Conservation (phyloP, 1,139 yeast genomes). For the Kurtzmaniella quercitrusa region DNA sequence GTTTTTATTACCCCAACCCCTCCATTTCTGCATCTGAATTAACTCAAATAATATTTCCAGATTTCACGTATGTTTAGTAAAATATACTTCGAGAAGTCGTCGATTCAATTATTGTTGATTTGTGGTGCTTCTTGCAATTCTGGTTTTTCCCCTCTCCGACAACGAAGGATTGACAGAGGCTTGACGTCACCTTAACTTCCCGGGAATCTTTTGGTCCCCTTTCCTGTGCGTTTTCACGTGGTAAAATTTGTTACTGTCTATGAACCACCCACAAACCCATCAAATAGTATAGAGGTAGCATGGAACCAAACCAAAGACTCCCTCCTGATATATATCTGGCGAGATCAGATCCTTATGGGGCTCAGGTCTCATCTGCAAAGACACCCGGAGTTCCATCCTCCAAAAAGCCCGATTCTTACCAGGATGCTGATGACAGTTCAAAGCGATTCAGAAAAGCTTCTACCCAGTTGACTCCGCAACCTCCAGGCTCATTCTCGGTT, state of each 20-base stretch:
- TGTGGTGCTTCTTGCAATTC: too few relatives aligned
- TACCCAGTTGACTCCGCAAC: not conserved
- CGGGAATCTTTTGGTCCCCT: not conserved
- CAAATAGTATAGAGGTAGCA: too few relatives aligned
- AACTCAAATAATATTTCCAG: too few relatives aligned
- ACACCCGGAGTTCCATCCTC: not conserved
- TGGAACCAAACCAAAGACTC: not conserved
- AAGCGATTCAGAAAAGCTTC: not conserved
- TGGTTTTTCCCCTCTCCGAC: too few relatives aligned
- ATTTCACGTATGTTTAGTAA: too few relatives aligned
- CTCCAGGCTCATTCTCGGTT: not conserved
- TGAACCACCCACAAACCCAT: not conserved
- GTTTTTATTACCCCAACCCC: not conserved
- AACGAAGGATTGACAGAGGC: not conserved
- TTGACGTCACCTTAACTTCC: not conserved
- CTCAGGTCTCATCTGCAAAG: not conserved
- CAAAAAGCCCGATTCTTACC: not conserved
- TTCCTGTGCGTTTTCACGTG: not conserved
- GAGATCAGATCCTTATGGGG: not conserved
- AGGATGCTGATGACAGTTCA: not conserved
- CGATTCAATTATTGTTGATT: too few relatives aligned
- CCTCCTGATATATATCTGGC: not conserved
- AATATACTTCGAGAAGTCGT: too few relatives aligned
- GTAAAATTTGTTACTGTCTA: not conserved
- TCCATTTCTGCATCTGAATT: not conserved